Evolutionary conservation across 2,329 filamentous ascomycete genomes (phyloP).

Genomic region (Stachybotrys chartarum): DNA sequence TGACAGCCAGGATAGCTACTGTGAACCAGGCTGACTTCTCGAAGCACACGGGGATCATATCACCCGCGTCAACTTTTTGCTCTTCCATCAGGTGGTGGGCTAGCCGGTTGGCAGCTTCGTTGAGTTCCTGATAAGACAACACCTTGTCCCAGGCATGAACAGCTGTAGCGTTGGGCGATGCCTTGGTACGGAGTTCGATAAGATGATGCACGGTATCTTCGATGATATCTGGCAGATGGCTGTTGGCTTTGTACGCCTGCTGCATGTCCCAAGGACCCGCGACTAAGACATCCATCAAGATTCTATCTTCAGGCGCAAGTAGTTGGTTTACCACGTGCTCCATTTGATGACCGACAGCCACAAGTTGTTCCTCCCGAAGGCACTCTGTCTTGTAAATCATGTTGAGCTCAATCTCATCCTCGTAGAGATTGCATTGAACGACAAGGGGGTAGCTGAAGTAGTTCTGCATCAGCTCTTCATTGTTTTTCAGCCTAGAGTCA

Average conservation of each 20-base stretch:
- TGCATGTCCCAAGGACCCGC: slow-evolving; percentile 2
- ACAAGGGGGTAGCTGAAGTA: slow-evolving; percentile 7
- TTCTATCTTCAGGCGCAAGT: slow-evolving; percentile 6
- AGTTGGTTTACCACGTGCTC: slow-evolving; percentile 8
- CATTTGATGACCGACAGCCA: slow-evolving; percentile 6
- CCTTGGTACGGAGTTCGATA: slow-evolving; percentile 5
- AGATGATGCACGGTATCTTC: slow-evolving; percentile 11
- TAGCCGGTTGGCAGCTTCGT: not conserved
- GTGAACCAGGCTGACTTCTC: slow-evolving; percentile 28
- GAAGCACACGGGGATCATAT: slow-evolving; percentile 24
- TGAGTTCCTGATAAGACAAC: slow-evolving; percentile 13
- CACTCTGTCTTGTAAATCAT: slow-evolving; percentile 1
- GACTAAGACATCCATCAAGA: not conserved
- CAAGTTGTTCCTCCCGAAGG: not conserved
- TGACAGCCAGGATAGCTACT: slow-evolving; percentile 24
- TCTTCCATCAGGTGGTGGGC: not conserved
- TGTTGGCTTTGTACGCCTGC: not conserved
- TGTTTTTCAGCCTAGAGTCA: too few relatives aligned
- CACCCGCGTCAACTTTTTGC: slow-evolving; percentile 12
- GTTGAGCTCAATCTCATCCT: not conserved
- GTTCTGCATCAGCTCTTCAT: slow-evolving; percentile 1
- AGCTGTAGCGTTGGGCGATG: slow-evolving; percentile 8
- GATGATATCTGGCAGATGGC: not conserved
- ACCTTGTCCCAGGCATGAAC: slow-evolving; percentile 17
- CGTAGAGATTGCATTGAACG: not conserved